These are phyloP conservation scores for Diplosphaera chodatii DNA, from an alignment of 139 green algal genomes.

Conservation along the genomic window DNA sequence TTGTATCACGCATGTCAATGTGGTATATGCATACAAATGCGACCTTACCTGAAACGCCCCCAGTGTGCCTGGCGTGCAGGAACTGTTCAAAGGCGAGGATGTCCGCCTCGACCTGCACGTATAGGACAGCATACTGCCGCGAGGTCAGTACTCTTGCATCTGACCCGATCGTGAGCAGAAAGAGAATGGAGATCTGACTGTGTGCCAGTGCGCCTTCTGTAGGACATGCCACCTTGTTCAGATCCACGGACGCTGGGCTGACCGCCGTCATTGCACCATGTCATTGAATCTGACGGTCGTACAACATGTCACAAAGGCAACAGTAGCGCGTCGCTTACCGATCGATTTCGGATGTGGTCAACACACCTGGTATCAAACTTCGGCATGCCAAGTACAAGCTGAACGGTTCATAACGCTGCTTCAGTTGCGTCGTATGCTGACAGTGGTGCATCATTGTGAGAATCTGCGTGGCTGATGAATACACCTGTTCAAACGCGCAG, in stretches of 20 bases:
- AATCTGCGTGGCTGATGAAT: neutral
- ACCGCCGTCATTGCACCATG: neutral
- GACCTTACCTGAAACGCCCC: neutral
- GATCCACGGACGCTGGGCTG: neutral
- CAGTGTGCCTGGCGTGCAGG: neutral
- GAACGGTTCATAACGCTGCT: too few relatives aligned
- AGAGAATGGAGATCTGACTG: neutral
- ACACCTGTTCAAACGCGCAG: neutral
- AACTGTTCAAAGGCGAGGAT: neutral
- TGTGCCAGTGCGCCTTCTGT: too few relatives aligned
- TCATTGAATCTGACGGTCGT: neutral
- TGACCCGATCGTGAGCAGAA: too few relatives aligned
- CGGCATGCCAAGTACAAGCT: too few relatives aligned
- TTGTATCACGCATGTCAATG: neutral
- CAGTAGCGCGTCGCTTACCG: too few relatives aligned
- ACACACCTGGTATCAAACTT: too few relatives aligned
- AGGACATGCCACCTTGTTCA: neutral
- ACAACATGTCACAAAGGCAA: neutral
- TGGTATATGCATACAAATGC: neutral
- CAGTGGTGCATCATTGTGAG: too few relatives aligned
- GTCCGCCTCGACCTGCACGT: neutral
- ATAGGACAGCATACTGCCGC: neutral
- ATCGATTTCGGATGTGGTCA: too few relatives aligned
- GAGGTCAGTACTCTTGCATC: neutral
- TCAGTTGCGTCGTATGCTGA: too few relatives aligned